phyloP scores from a whole-genome alignment of 2,329 filamentous ascomycete genomes.

The Stylonectria norvegica region DNA sequence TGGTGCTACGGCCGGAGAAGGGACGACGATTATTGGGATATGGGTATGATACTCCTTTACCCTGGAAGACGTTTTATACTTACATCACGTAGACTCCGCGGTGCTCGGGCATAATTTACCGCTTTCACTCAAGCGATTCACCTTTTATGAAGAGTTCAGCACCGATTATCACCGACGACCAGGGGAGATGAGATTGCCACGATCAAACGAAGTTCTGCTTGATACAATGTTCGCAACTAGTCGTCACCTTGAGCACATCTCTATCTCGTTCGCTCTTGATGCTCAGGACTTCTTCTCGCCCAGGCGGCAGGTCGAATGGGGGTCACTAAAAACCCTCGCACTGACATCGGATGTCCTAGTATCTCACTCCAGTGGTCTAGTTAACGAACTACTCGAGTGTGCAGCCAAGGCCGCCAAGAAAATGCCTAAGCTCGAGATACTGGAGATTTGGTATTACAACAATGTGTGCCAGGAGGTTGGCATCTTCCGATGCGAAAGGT shows the following conservation, averaged over 20 bases:
- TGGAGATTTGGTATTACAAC: conserved; percentile 12
- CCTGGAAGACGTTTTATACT: not conserved
- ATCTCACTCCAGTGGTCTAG: not conserved
- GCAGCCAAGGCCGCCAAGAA: not conserved
- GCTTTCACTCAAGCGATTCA: conserved; percentile 8
- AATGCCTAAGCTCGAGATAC: conserved; percentile 6
- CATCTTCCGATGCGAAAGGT: conserved; percentile 12
- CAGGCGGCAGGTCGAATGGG: not conserved
- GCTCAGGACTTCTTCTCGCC: conserved; percentile 1
- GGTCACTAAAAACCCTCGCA: conserved; percentile 1
- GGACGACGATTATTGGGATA: not conserved
- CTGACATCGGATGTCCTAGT: conserved; percentile 3
- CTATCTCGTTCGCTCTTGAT: conserved; percentile 10
- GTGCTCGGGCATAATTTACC: conserved; percentile 3
- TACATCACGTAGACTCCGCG: conserved; percentile 2
- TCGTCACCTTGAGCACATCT: conserved; percentile 7
- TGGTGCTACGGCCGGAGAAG: conserved; percentile 2
- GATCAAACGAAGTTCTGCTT: conserved; percentile 6
- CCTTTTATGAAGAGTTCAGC: conserved; percentile 9
- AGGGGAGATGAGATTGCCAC: conserved; percentile 2
- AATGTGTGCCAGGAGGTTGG: conserved; percentile 1
- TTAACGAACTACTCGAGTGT: not conserved
- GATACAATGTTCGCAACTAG: conserved; percentile 1
- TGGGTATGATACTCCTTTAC: not conserved
- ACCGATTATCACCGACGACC: conserved; percentile 4